Evolutionary conservation across 306 rosid genomes (phyloP).

Genomic region (Prinsepia uniflora): DNA sequence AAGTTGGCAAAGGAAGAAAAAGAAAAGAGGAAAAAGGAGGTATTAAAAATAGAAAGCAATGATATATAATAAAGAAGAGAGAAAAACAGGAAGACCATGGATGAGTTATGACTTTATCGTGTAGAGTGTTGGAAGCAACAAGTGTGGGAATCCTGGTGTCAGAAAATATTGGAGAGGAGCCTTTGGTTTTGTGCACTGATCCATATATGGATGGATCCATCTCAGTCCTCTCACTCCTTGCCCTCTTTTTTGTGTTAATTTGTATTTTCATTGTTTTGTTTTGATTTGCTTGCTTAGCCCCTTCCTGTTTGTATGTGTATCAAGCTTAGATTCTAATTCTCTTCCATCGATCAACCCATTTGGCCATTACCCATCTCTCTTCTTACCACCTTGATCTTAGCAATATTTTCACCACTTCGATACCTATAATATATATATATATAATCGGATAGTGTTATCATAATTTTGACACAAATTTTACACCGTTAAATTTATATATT

Average conservation of each 20-base stretch:
- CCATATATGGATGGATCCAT: background rate
- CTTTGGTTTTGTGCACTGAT: slow-evolving; percentile 23
- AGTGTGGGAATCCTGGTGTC: slow-evolving; percentile 79
- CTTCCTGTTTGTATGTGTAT: slow-evolving; percentile 39
- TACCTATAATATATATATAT: no score
- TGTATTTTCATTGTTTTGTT: background rate
- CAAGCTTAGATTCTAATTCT: slow-evolving; percentile 54
- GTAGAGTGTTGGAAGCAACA: slow-evolving; percentile 81
- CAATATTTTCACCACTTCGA: no score
- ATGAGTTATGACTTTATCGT: slow-evolving; percentile 45
- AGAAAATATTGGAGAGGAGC: slow-evolving; percentile 28
- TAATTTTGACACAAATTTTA: no score
- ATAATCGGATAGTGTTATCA: no score
- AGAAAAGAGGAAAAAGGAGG: slow-evolving; percentile 24
- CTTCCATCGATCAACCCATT: no score
- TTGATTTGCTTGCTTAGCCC: background rate
- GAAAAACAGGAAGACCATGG: background rate
- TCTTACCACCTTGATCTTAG: no score
- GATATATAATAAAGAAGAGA: slow-evolving; percentile 18
- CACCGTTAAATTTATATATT: no score
- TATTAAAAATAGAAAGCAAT: slow-evolving; percentile 32
- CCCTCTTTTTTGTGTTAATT: background rate
- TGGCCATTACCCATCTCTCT: no score
- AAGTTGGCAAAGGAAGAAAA: slow-evolving; percentile 35
- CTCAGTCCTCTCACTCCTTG: background rate